Evolutionary conservation across 345 rosid species (phyloP).

Genomic region (Streptanthus diversifolius): DNA sequence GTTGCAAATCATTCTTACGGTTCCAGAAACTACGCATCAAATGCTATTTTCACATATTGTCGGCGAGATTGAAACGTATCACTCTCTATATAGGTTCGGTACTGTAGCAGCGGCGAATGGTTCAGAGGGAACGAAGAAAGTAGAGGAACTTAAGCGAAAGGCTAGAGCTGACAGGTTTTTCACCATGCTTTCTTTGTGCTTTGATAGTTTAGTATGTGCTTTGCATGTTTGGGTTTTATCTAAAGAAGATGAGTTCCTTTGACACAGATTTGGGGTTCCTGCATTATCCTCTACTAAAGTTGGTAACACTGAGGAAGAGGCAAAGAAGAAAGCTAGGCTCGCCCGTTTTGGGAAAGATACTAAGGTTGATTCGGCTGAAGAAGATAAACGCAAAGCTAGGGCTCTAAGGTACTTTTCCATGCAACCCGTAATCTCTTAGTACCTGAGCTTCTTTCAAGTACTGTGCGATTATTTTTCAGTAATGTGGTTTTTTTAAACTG

Average conservation of each 20-base stretch:
- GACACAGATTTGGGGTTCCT: constrained; percentile 66
- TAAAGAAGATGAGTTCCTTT: not conserved
- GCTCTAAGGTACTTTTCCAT: constrained; percentile 54
- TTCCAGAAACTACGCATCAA: not conserved
- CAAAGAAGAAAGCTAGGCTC: constrained; percentile 84
- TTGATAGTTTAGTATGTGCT: not conserved
- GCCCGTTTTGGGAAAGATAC: constrained; percentile 63
- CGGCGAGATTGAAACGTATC: not conserved
- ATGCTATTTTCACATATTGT: not conserved
- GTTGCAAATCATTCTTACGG: too few species aligned
- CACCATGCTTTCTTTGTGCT: not conserved
- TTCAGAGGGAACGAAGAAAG: constrained; percentile 48
- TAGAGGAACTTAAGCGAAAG: constrained; percentile 83
- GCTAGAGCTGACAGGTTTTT: constrained; percentile 90
- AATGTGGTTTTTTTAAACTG: not conserved
- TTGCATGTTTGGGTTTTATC: not conserved
- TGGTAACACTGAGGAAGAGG: constrained; percentile 50
- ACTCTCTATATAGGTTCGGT: constrained; percentile 61
- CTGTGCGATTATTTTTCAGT: not conserved
- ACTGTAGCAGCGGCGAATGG: constrained; percentile 35
- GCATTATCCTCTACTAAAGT: constrained; percentile 32
- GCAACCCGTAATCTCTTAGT: not conserved
- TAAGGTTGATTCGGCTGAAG: constrained; percentile 53
- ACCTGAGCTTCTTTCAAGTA: not conserved
- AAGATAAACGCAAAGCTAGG: constrained; percentile 79